phyloP scores from a whole-genome alignment of 1,284 basidiomycete species.

The Ceratobasidium sp. region DNA sequence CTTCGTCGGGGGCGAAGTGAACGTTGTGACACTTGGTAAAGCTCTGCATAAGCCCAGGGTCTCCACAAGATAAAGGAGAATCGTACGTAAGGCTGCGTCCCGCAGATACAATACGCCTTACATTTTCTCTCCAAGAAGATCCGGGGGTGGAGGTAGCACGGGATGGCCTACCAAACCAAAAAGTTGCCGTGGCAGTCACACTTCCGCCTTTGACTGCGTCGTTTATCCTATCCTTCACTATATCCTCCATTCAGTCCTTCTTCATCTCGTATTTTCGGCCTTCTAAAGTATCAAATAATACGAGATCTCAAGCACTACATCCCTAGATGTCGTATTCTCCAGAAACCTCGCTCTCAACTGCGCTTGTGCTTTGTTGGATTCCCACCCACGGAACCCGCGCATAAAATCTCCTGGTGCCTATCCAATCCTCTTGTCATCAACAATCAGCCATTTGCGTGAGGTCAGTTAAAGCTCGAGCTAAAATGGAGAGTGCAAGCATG shows the following conservation, averaged over 20 bases:
- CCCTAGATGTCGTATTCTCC: conserved; percentile 1
- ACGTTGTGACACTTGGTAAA: conserved; percentile 11
- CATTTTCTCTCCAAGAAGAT: too few species aligned
- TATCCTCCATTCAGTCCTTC: conserved; percentile 52
- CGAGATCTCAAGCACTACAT: not conserved
- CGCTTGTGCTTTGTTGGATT: not conserved
- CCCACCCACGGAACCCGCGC: conserved; percentile 35
- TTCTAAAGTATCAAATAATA: not conserved
- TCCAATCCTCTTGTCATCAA: not conserved
- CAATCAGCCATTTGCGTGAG: too few species aligned
- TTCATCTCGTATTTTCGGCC: conserved; percentile 21
- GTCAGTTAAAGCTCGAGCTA: too few species aligned
- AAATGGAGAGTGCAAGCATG: not conserved
- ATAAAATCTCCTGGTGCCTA: conserved; percentile 30
- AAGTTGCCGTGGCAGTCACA: conserved; percentile 32
- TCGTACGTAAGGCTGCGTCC: conserved; percentile 2
- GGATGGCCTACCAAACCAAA: conserved; percentile 28
- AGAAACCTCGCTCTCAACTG: not conserved
- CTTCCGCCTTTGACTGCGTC: conserved; percentile 56
- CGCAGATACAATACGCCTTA: too few species aligned
- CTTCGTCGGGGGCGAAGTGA: conserved; percentile 15
- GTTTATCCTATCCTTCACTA: conserved; percentile 59
- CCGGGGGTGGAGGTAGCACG: too few species aligned
- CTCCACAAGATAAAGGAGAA: not conserved
- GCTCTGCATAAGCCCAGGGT: not conserved